phyloP scores from a whole-genome alignment of 202 grass and related monocot species.

The Zizania palustris region DNA sequence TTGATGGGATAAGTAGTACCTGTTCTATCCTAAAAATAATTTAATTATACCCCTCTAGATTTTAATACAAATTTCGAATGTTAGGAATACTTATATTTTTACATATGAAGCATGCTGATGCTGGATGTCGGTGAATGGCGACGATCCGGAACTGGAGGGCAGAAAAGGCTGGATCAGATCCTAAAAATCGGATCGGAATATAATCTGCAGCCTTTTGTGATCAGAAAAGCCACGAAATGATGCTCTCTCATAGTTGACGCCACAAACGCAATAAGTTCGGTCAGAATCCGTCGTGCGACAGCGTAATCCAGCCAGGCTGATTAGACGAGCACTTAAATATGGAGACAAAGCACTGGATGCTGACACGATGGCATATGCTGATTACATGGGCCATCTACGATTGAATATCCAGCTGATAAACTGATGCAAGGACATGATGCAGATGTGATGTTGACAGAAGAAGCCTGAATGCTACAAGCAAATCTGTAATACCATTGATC shows the following conservation, averaged over 20 bases:
- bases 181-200: constrained; percentile 26
- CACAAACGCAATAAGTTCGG: constrained; percentile 19
- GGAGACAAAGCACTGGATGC: constrained; percentile 12
- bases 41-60: no score
- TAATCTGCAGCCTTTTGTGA: constrained; percentile 28
- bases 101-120: not conserved
- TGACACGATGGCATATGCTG: constrained; percentile 39
- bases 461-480: constrained; percentile 38
- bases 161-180: constrained; percentile 33
- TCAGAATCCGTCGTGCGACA: constrained; percentile 41
- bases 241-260: constrained; percentile 23
- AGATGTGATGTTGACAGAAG: constrained; percentile 40
- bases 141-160: not conserved
- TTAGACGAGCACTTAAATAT: constrained; percentile 40
- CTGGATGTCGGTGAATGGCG: not conserved
- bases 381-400: not conserved
- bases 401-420: constrained; percentile 27
- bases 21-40: no score
- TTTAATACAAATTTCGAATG: no score
- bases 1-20: no score
- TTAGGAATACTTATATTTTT: no score
- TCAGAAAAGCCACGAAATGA: not conserved
- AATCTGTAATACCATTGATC: not conserved
- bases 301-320: constrained; percentile 47
- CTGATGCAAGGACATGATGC: constrained; percentile 26